A percentile compares a stretch with the other conserved stretches of the same genome.
Conservation (phyloP, 345 rosid species). For the Eucalyptus sideroxylon region DNA sequence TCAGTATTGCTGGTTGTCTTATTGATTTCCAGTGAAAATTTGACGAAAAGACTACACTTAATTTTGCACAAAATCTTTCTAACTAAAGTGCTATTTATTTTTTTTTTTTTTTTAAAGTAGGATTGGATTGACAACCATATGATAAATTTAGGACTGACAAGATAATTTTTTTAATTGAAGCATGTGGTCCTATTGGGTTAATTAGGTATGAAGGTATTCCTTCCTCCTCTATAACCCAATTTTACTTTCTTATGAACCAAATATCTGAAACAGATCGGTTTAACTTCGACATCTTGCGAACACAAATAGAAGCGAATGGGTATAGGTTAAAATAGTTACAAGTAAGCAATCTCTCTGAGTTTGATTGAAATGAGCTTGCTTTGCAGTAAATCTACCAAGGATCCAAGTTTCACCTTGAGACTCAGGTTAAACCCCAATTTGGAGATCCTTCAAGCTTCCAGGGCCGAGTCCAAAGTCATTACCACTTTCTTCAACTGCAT, state of each 20-base stretch:
- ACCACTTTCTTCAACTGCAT: background rate
- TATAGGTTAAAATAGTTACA: background rate
- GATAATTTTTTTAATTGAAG: too few relatives aligned
- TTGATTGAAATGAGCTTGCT: background rate
- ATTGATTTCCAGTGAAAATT: background rate
- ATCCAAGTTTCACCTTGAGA: background rate
- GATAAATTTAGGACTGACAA: too few relatives aligned
- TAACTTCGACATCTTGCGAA: background rate
- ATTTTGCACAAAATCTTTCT: background rate
- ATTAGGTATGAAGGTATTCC: background rate
- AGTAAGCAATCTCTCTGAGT: background rate
- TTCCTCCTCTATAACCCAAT: background rate
- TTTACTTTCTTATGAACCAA: background rate
- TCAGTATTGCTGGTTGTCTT: rapidly evolving
- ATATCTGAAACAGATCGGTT: background rate
- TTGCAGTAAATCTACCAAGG: background rate
- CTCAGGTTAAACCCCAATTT: background rate
- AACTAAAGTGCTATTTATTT: too few relatives aligned
- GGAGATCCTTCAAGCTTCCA: background rate
- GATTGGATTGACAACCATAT: background rate
- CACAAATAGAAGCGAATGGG: background rate
- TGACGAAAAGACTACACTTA: too few relatives aligned
- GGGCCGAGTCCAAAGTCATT: background rate
- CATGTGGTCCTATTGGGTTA: background rate
- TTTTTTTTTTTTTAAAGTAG: background rate